Conservation (phyloP, 2,329 filamentous ascomycete species). For the Pyricularia grisea region DNA sequence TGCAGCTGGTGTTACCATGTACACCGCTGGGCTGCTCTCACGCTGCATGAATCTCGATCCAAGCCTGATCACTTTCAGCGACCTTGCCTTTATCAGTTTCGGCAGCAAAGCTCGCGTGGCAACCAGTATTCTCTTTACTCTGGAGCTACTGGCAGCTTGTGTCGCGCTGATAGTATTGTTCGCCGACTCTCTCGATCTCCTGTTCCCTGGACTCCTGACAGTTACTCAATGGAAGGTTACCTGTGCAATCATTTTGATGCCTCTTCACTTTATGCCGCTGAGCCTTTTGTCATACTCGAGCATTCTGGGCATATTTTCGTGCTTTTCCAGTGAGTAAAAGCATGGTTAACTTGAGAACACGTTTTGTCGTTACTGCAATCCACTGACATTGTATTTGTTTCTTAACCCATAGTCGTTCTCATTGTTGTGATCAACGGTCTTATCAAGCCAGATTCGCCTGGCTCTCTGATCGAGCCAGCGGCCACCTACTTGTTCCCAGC, state of each 20-base stretch:
- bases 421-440: conserved; percentile 82
- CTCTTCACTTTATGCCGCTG: conserved; percentile 77
- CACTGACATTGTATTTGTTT: not conserved
- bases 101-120: conserved; percentile 71
- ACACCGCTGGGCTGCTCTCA: conserved; percentile 77
- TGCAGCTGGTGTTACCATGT: conserved; percentile 67
- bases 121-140: conserved; percentile 76
- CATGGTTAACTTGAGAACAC: not conserved
- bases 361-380: not conserved
- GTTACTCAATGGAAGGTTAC: conserved; percentile 75
- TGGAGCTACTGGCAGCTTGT: conserved; percentile 81
- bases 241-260: conserved; percentile 68
- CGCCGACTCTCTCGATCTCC: conserved; percentile 72
- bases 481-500: conserved; percentile 72
- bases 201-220: conserved; percentile 61
- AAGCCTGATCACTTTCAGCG: conserved; percentile 86
- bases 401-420: conserved; percentile 53
- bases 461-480: conserved; percentile 75
- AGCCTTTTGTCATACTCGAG: conserved; percentile 82
- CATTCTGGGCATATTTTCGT: conserved; percentile 84
- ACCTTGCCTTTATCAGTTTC: conserved; percentile 85
- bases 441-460: conserved; percentile 67
- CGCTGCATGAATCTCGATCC: conserved; percentile 83
- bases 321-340: conserved; percentile 70
- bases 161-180: conserved; percentile 91